These are phyloP conservation scores for Biscutella laevigata DNA, from an alignment of 441 rosid genomes.

Conservation along the genomic window DNA sequence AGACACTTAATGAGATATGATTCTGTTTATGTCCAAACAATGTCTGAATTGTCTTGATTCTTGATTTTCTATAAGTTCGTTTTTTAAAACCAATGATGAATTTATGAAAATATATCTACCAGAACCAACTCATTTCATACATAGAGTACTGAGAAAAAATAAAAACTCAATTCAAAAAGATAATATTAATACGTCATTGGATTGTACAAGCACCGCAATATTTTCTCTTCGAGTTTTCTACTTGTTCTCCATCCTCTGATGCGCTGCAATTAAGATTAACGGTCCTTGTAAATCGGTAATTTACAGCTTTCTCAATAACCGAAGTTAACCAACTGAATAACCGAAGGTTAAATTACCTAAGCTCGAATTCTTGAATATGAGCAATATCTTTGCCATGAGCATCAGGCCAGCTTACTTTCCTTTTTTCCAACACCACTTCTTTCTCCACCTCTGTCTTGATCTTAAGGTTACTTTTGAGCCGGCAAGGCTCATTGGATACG, in stretches of 20 bases:
- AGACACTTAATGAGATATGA: background rate
- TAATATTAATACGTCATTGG: constrained; percentile 35
- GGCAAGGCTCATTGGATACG: constrained; percentile 26
- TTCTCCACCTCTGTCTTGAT: constrained; percentile 21
- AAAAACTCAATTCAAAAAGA: background rate
- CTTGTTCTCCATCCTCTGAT: constrained; percentile 59
- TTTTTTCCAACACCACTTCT: constrained; percentile 33
- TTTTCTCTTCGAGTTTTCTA: constrained; percentile 27
- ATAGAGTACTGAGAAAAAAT: background rate
- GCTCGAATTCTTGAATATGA: constrained; percentile 64
- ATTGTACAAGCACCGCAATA: constrained; percentile 57
- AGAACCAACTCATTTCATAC: constrained; percentile 1
- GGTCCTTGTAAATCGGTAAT: constrained; percentile 1
- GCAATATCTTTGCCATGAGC: constrained; percentile 72
- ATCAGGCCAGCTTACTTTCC: constrained; percentile 78
- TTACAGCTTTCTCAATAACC: background rate
- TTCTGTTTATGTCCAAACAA: too few species aligned
- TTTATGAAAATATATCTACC: background rate
- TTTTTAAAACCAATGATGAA: background rate
- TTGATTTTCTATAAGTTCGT: background rate
- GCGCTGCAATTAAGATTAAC: constrained; percentile 27
- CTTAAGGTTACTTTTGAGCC: constrained; percentile 52
- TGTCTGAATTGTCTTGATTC: too few species aligned
- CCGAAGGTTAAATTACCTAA: constrained; percentile 38
- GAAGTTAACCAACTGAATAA: background rate